These are phyloP conservation scores for Trichoderma gracile DNA, from an alignment of 2,329 filamentous ascomycete genomes.

Conservation along the genomic window DNA sequence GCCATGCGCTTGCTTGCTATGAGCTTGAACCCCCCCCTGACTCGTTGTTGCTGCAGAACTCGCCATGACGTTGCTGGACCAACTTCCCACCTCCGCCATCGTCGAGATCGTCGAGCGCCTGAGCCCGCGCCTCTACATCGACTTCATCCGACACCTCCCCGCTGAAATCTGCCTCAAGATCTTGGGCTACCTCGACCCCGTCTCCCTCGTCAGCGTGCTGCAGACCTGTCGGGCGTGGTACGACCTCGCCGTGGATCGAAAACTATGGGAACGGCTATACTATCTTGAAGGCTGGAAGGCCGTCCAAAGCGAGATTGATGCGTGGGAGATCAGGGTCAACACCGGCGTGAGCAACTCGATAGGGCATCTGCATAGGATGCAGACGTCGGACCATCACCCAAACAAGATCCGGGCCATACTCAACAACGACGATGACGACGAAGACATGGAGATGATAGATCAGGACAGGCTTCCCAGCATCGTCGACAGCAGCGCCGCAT, in stretches of 20 bases:
- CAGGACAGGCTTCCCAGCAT: constrained; percentile 35
- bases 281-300: constrained; percentile 83
- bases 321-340: constrained; percentile 64
- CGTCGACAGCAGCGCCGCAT: constrained; percentile 29
- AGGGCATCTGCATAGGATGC: constrained; percentile 46
- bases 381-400: constrained; percentile 52
- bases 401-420: constrained; percentile 58
- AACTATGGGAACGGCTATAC: constrained; percentile 84
- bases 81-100: constrained; percentile 77
- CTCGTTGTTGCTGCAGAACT: constrained; percentile 59
- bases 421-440: constrained; percentile 52
- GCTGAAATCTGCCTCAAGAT: constrained; percentile 90
- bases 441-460: constrained; percentile 53
- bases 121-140: constrained; percentile 83
- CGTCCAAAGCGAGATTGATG: constrained; percentile 62
- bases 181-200: constrained; percentile 79
- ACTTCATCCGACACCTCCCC: constrained; percentile 83
- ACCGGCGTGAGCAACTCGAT: constrained; percentile 43
- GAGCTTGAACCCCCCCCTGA: not conserved
- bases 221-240: constrained; percentile 82
- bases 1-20: not conserved
- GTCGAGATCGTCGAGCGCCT: constrained; percentile 78
- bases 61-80: constrained; percentile 74
- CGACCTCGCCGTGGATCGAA: constrained; percentile 74
- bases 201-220: constrained; percentile 77